These are phyloP conservation scores for Phylloporus scabripes DNA, from an alignment of 768 basidiomycete species.

Conservation along the genomic window DNA sequence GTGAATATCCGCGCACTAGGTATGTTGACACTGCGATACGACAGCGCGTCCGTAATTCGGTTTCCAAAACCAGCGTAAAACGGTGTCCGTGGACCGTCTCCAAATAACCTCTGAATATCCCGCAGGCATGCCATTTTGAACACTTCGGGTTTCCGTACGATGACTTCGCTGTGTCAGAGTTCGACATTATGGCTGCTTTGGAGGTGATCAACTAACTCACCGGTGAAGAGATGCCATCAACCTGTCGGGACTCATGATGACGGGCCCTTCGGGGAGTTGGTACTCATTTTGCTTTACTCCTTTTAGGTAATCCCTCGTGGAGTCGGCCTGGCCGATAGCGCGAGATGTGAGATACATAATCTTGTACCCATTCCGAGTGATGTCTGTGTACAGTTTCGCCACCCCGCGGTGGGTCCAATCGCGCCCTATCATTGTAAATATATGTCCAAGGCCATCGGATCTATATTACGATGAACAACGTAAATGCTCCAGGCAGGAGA, in stretches of 20 bases:
- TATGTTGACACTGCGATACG: constrained; percentile 94
- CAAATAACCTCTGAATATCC: constrained; percentile 90
- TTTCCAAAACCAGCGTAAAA: constrained; percentile 99
- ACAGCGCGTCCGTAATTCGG: constrained; percentile 94
- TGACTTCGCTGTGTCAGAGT: constrained; percentile 71
- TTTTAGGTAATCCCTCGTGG: constrained; percentile 90
- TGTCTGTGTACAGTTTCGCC: constrained; percentile 95
- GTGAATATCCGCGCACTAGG: constrained; percentile 95
- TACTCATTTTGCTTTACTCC: constrained; percentile 95
- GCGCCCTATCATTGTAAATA: constrained; percentile 95
- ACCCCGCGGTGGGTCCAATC: constrained; percentile 99
- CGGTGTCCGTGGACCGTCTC: constrained; percentile 60
- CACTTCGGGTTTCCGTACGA: constrained; percentile 98
- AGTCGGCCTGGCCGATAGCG: constrained; percentile 96
- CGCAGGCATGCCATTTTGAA: constrained; percentile 99
- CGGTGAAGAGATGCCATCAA: constrained; percentile 92
- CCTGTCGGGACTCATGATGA: constrained; percentile 97
- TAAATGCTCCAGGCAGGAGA: not conserved
- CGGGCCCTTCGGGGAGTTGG: constrained; percentile 94
- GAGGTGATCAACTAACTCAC: constrained; percentile 39
- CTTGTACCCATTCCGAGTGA: constrained; percentile 92
- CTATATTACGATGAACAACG: constrained; percentile 34
- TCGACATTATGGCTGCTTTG: not conserved
- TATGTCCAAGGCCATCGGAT: constrained; percentile 93
- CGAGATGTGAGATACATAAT: constrained; percentile 96